Evolutionary conservation across 2,329 filamentous ascomycete species (phyloP), one percentile per base, ranked within the genome.

Genomic region (Cadophora sp.): DNA sequence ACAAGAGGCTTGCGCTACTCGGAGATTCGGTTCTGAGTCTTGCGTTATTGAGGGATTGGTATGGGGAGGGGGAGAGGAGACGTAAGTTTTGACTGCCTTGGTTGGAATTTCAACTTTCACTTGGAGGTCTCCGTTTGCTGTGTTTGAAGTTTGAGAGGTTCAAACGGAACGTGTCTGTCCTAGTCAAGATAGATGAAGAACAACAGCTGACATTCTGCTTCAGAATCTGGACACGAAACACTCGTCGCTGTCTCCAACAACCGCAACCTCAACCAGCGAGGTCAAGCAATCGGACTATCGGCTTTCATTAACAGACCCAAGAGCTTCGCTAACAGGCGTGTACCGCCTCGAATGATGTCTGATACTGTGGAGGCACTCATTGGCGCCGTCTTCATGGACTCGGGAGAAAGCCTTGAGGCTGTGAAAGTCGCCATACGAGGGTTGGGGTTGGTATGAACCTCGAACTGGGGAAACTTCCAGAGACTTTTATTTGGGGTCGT

Each of bases 1-100:
- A 62, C 60, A 51, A 59, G 26, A 29, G 53, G 19, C 27, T 65
- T 14, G 63, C 53, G 11, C 22, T 65, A 24, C 27, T 59, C 3
- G 62, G 62, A 1, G 51, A 64, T 50, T 56, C 40, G 0, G 43
- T 65, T 14, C 8, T 58, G 19, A 24, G 19, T 4, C 22, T 58
- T 22, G 50, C 34, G 3, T 19, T 64, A 0, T 27, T 34, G 60
- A 34, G 29, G 5, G 43, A 24, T 14, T 50, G 43, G 43, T 48
- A 24, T n/a, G 27, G 6, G 19, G n/a, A 7, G 1, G 29, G 19
- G 12, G 53, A 58, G 9, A 22, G 19, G 3, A 19, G 29, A 22
- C 16, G 53, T 58, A 37, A 58, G 53, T 37, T 58, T 31, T 12
- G 4, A 12, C 46, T 43, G 24, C 22, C 12, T n/a, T n/a, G n/a